phyloP scores from a whole-genome alignment of 2,329 filamentous ascomycete genomes.

The Pyrenophora graminea region DNA sequence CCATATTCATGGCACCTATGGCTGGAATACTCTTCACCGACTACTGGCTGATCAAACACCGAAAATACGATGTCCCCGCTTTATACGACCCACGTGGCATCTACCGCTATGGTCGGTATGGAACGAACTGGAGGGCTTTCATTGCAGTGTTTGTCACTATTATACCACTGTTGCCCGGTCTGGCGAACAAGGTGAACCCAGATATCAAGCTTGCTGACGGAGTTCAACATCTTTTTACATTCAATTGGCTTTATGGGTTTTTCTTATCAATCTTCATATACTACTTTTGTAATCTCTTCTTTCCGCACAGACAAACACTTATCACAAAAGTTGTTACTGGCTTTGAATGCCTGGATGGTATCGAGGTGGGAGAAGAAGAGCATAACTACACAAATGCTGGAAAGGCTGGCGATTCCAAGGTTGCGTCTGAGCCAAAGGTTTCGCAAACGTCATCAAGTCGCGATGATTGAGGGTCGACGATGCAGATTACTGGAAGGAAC shows the following conservation, averaged over 20 bases:
- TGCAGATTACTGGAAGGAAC: not conserved
- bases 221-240: constrained; percentile 38
- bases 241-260: constrained; percentile 46
- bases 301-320: constrained; percentile 38
- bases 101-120: constrained; percentile 23
- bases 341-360: constrained; percentile 9
- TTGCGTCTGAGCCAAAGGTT: not conserved
- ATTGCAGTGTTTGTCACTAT: constrained; percentile 23
- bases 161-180: constrained; percentile 20
- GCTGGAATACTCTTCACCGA: constrained; percentile 21
- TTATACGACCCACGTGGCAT: constrained; percentile 24
- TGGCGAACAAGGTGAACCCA: constrained; percentile 26
- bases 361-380: not conserved
- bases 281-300: constrained; percentile 35
- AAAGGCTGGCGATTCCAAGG: not conserved
- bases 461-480: not conserved
- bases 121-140: constrained; percentile 28
- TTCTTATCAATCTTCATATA: constrained; percentile 32
- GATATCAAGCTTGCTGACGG: constrained; percentile 18
- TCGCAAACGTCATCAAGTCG: not conserved
- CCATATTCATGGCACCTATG: constrained; percentile 33
- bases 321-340: constrained; percentile 24
- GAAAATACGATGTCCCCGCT: constrained; percentile 23
- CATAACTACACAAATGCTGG: not conserved
- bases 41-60: constrained; percentile 28